These are phyloP conservation scores for Penicillium egyptiacum DNA, from an alignment of 495 filamentous ascomycete species.

Conservation along the genomic window DNA sequence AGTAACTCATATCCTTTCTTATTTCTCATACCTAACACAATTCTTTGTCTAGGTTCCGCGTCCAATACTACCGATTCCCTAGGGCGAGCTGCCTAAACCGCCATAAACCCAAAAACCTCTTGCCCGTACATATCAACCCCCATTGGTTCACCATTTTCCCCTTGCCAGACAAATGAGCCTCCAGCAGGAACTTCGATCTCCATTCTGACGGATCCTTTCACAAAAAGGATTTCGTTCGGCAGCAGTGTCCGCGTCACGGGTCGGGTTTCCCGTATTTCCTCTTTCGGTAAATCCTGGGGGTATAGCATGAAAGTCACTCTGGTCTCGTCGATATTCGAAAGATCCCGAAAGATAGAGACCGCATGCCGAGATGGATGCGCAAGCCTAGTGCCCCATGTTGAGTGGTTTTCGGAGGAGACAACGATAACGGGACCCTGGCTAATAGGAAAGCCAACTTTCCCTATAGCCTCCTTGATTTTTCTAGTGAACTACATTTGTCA, in stretches of 20 bases:
- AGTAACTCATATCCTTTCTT: constrained; percentile 1
- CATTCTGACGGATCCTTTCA: constrained; percentile 13
- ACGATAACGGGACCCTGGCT: neutral
- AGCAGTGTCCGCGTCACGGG: constrained; percentile 2
- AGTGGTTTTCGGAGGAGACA: neutral
- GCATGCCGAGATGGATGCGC: constrained; percentile 2
- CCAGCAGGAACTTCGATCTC: constrained; percentile 9
- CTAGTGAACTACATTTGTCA: constrained; percentile 5
- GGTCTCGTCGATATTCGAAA: constrained; percentile 5
- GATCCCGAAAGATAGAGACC: constrained; percentile 11
- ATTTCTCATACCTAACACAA: constrained; percentile 2
- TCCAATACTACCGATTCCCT: constrained; percentile 3
- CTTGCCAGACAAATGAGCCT: constrained; percentile 10
- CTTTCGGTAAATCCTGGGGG: constrained; percentile 4
- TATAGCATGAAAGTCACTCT: constrained; percentile 8
- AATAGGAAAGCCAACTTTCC: neutral
- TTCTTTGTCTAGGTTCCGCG: constrained; percentile 7
- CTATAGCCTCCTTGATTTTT: constrained; percentile 6
- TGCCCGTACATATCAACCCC: neutral
- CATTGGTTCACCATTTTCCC: constrained; percentile 2
- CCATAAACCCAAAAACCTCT: constrained; percentile 10
- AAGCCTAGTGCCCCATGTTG: constrained; percentile 9
- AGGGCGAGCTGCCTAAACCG: constrained; percentile 6
- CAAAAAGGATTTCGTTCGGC: constrained; percentile 12
- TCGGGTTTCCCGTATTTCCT: neutral